A percentile compares a stretch with the other conserved stretches of the same genome.
phyloP scores from a whole-genome alignment of 2,329 filamentous ascomycete genomes.

The Claviceps monticola region DNA sequence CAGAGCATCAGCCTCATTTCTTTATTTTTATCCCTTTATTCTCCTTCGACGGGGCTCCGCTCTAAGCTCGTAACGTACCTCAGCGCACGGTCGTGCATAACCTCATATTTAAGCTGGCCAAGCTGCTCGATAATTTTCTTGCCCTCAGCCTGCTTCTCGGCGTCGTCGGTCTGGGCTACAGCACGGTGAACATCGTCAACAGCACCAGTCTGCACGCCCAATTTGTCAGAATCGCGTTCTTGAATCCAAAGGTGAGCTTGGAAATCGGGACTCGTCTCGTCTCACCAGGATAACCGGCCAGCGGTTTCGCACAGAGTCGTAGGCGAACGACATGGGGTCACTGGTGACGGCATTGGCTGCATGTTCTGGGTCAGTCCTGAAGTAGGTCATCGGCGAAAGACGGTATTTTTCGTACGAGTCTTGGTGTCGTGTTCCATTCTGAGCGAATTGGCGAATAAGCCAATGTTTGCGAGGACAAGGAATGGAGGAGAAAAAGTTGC shows the following conservation, averaged over 20 bases:
- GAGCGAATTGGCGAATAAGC: neutral
- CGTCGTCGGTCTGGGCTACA: constrained; percentile 42
- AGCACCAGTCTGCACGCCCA: constrained; percentile 54
- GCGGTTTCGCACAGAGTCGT: constrained; percentile 67
- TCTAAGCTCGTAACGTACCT: constrained; percentile 38
- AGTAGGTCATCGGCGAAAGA: constrained; percentile 1
- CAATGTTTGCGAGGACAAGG: neutral
- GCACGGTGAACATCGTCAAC: constrained; percentile 90
- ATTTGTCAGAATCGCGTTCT: neutral
- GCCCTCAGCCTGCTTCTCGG: constrained; percentile 60
- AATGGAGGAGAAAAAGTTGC: neutral
- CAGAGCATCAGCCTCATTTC: constrained; percentile 3
- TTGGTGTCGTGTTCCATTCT: constrained; percentile 63
- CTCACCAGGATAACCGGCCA: constrained; percentile 88
- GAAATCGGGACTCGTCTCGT: neutral
- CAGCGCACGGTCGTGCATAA: constrained; percentile 75
- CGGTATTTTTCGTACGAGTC: constrained; percentile 43
- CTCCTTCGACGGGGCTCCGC: neutral
- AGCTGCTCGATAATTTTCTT: constrained; percentile 74
- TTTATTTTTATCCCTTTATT: neutral
- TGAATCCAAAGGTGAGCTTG: neutral
- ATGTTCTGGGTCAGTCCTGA: constrained; percentile 5
- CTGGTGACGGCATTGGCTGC: constrained; percentile 64
- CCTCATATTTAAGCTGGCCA: constrained; percentile 78
- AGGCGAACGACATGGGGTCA: constrained; percentile 78